These are phyloP conservation scores for Avena insularis DNA, from an alignment of 176 grass and related monocot genomes.

Conservation along the genomic window DNA sequence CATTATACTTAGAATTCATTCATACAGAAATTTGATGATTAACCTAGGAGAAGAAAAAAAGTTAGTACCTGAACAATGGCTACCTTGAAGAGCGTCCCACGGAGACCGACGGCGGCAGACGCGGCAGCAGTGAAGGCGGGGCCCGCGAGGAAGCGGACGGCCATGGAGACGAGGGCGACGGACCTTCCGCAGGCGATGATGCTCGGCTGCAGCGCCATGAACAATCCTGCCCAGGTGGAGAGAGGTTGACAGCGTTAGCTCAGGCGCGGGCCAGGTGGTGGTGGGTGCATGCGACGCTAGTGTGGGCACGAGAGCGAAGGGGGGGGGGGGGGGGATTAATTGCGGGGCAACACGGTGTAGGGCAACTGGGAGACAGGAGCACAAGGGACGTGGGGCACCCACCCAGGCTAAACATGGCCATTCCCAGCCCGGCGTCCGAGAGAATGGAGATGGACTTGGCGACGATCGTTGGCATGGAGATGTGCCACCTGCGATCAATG, in stretches of 20 bases:
- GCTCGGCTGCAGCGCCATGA: constrained; percentile 92
- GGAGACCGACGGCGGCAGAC: constrained; percentile 70
- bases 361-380: constrained; percentile 47
- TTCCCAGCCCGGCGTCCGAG: constrained; percentile 94
- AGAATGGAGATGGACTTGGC: constrained; percentile 95
- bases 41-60: no score
- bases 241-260: constrained; percentile 33
- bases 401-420: constrained; percentile 99
- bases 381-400: constrained; percentile 55
- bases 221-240: constrained; percentile 61
- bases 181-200: constrained; percentile 81
- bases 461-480: constrained; percentile 80
- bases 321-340: constrained; percentile 24
- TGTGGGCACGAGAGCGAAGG: not conserved
- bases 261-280: not conserved
- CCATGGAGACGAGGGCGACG: constrained; percentile 64
- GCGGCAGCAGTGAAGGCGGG: constrained; percentile 80
- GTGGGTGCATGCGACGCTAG: not conserved
- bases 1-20: no score
- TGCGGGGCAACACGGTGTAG: constrained; percentile 44
- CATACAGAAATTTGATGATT: no score
- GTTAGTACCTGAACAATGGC: constrained; percentile 82
- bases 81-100: constrained; percentile 60
- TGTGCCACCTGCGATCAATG: constrained; percentile 68
- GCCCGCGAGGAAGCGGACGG: constrained; percentile 75